A percentile compares a stretch with the other conserved stretches of the same genome.
These are phyloP conservation scores for Penicillium turbatum DNA, from an alignment of 495 filamentous ascomycete species.

Conservation along the genomic window DNA sequence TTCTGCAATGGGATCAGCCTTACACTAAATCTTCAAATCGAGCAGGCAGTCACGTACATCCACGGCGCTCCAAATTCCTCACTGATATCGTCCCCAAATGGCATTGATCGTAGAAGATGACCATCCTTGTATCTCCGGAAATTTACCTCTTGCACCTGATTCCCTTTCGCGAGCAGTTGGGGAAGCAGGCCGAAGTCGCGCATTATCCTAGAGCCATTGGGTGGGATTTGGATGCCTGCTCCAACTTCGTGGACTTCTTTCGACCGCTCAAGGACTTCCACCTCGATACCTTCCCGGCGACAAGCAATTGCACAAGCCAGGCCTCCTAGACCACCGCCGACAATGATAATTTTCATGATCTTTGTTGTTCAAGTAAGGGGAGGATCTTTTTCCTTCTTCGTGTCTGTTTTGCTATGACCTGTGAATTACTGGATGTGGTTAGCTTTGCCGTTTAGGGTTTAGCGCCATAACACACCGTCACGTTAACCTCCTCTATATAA, in stretches of 20 bases:
- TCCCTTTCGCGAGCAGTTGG: slow-evolving; percentile 37
- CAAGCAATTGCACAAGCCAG: slow-evolving; percentile 57
- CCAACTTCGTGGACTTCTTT: slow-evolving; percentile 45
- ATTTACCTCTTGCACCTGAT: slow-evolving; percentile 44
- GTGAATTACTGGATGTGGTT: no score
- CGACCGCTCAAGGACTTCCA: slow-evolving; percentile 55
- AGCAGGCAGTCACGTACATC: slow-evolving; percentile 16
- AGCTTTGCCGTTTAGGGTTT: no score
- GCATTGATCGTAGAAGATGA: slow-evolving; percentile 33
- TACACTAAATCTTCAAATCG: not conserved
- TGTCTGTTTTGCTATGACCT: no score
- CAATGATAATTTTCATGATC: slow-evolving; percentile 6
- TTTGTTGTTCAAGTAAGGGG: no score
- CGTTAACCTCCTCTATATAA: no score
- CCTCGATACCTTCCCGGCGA: slow-evolving; percentile 50
- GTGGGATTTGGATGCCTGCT: slow-evolving; percentile 52
- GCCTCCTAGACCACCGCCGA: slow-evolving; percentile 42
- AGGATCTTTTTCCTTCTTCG: no score
- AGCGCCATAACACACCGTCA: no score
- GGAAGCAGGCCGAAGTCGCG: slow-evolving; percentile 43
- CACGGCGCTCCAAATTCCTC: slow-evolving; percentile 22
- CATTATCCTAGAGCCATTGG: slow-evolving; percentile 47
- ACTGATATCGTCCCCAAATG: slow-evolving; percentile 14
- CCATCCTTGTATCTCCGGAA: slow-evolving; percentile 53
- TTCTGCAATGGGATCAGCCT: slow-evolving; percentile 10